These are phyloP conservation scores for Diospyros kaki DNA, from an alignment of 148 eudicot genomes.

Conservation along the genomic window DNA sequence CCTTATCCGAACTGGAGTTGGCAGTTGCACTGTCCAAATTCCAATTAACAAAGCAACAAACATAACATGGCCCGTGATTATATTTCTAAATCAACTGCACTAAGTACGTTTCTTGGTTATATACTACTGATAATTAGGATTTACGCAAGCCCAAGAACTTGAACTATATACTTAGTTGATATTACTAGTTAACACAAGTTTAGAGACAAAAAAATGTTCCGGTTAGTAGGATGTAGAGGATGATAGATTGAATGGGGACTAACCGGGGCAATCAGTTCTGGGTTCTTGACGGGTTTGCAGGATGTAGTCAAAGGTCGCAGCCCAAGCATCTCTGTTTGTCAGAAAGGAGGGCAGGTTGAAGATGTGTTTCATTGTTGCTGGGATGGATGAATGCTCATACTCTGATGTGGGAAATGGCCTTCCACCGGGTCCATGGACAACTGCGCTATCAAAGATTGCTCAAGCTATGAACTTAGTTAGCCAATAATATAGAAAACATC, in stretches of 20 bases:
- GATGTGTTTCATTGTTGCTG: constrained; percentile 73
- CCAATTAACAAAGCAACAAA: neutral
- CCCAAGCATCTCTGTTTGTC: constrained; percentile 85
- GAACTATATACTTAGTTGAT: no score
- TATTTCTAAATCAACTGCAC: no score
- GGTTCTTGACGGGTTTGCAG: constrained; percentile 43
- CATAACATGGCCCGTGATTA: no score
- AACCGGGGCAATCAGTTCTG: constrained; percentile 81
- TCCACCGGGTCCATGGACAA: constrained; percentile 76
- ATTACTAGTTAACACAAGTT: neutral
- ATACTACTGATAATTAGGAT: no score
- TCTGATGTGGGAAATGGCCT: constrained; percentile 65
- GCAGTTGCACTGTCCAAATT: constrained; percentile 48
- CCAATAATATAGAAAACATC: no score
- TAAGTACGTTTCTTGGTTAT: no score
- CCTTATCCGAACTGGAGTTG: constrained; percentile 66
- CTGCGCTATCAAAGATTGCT: constrained; percentile 30
- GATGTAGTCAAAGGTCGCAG: constrained; percentile 65
- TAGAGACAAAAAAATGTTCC: neutral
- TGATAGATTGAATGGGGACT: neutral
- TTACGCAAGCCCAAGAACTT: no score
- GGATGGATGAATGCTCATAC: constrained; percentile 76
- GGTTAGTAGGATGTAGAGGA: neutral
- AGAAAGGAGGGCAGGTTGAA: constrained; percentile 57
- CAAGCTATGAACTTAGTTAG: no score